A percentile compares a stretch with the other conserved stretches of the same genome.
These are phyloP conservation scores for Podosphaera xanthii DNA, from an alignment of 2,329 filamentous ascomycete species.

Conservation along the genomic window DNA sequence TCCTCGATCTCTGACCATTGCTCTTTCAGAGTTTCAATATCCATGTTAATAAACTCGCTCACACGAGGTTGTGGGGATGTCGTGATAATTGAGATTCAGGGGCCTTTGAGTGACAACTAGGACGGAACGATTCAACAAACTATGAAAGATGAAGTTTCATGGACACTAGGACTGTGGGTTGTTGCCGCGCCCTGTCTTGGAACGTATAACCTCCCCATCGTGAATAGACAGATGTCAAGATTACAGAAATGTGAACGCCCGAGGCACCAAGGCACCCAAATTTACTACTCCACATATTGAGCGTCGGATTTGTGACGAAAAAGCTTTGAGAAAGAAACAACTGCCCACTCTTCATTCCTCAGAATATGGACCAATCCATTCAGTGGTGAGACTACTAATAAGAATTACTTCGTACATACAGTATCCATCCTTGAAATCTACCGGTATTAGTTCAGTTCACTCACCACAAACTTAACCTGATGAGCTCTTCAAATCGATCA, in stretches of 20 bases:
- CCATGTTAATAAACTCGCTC: conserved; percentile 6
- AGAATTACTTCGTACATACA: too few species aligned
- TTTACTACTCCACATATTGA: too few species aligned
- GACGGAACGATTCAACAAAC: not conserved
- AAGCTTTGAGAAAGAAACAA: too few species aligned
- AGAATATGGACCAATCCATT: too few species aligned
- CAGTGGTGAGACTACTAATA: too few species aligned
- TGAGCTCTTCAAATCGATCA: too few species aligned
- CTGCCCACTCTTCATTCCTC: too few species aligned
- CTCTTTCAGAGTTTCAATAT: conserved; percentile 15
- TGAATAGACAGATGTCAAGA: not conserved
- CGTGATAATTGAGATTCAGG: not conserved
- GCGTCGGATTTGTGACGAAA: too few species aligned
- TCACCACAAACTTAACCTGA: too few species aligned
- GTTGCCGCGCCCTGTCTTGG: not conserved
- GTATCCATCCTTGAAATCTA: too few species aligned
- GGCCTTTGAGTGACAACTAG: not conserved
- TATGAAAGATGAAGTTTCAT: not conserved
- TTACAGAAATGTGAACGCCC: not conserved
- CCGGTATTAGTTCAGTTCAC: too few species aligned
- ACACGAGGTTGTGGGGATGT: not conserved
- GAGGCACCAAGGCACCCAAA: not conserved
- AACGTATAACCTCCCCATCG: not conserved
- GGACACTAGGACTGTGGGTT: not conserved
- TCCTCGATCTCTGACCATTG: conserved; percentile 57